Evolutionary conservation across 2,329 filamentous ascomycete species (phyloP), one percentile per base, ranked within the genome.

Genomic region (Fusarium nelsonii): DNA sequence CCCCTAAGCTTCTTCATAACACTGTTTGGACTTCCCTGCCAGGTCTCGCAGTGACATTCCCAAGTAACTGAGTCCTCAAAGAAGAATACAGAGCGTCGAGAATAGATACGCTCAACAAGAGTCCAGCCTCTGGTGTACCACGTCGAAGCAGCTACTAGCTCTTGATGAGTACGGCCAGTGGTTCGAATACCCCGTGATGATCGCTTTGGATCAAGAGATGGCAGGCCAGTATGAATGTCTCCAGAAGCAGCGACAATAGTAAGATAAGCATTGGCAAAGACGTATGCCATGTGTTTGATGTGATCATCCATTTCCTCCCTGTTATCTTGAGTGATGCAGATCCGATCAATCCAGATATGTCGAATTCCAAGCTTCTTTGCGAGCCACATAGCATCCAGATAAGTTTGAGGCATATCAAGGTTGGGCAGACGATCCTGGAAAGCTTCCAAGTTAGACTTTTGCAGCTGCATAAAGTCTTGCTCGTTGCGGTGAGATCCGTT

Each of bases 261-360:
- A 33, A 85, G 77, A 55, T 81, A 80, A 16, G 83, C 79, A 58
- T 83, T 81, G 23, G 80, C 74, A 68, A 83, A 84, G 40, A 84
- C 75, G 55, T 77, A 80, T 11, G 81, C 81, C 82, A 85, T 84
- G 63, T 82, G 77, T 39, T 75, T 74, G 44, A 82, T 73, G 54
- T 84, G 79, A n/a, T 76, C 74, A 28, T 79, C 78, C 69, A 78
- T 78, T 62, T 81, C 79, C 20, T 73, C 72, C 14, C 76, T 74
- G 56, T 83, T 80, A 55, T 84, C 81, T 68, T 85, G 83, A 7
- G 82, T 76, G 57, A 83, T 82, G 53, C 82, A 83, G 48, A 83
- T 74, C 34, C 78, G 76, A 64, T 85, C 83, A 34, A 84, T 79
- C 83, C 83, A 85, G 20, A 85, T 74, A 58, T 81, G 78, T 4